Evolutionary conservation across 257 asterid genomes (phyloP), one percentile per base, ranked within the genome.

Genomic region (Solanum dulcamara): DNA sequence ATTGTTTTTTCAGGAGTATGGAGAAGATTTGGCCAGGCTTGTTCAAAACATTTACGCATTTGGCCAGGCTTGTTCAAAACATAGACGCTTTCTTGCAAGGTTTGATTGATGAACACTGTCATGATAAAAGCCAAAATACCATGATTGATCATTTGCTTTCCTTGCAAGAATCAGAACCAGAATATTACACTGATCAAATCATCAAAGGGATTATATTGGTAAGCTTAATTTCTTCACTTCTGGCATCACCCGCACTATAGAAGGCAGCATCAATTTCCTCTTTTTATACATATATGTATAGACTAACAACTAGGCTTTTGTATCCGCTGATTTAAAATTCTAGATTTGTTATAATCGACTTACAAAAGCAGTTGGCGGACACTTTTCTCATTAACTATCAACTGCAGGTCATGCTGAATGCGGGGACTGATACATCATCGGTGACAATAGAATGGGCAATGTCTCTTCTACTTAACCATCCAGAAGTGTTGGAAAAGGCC

Each of bases 371-470:
- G 50, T 70, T 72, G 33, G 6, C 0, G 3, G 53, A 22, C 33
- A 72, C 20, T 38, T 22, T 38, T 12, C 53, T 72, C 35, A 72
- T 59, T 55, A 81, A 57, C 81, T 37, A 18, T 20, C 48, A 70
- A 48, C 24, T 32, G 20, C 86, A 93, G 93, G 85, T 90, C 55
- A 88, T 92, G 92, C 38, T 93, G 59, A 59, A 85, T 0, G 94
- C 91, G 0, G 94, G 97, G 8, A 91, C 92, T 3, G 92, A 92
- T 77, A 91, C 97, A 2, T 87, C 96, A 33, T 60, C 93, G 0
- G 90, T 85, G 74, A 91, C 93, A 1, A 33, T 93, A 4, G 95
- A 94, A 87, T 93, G 97, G 95, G 96, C 93, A 1, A 90, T 93
- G 90, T 85, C 95, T 0, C 89, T 86, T 33, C 80, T 94, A 42